Conservation (phyloP, 805 yeast species). For the Suhomyces sp. region DNA sequence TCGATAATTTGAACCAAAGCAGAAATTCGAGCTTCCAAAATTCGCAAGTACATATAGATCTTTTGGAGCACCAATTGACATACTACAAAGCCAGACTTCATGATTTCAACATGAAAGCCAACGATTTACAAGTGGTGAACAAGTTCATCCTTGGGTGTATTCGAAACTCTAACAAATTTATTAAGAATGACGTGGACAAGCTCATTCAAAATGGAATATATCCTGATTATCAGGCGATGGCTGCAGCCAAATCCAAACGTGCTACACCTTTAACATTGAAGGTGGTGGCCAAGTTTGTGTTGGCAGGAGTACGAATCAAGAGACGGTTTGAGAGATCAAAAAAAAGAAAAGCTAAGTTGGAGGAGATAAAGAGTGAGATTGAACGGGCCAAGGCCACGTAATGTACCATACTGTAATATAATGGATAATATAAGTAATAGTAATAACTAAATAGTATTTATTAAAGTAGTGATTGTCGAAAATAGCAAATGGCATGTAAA, state of each 20-base stretch:
- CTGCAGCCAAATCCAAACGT: slow-evolving; percentile 9
- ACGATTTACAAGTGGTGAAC: slow-evolving; percentile 36
- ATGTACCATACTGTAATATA: background rate
- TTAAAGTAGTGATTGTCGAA: background rate
- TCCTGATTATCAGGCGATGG: slow-evolving; percentile 25
- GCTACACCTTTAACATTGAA: slow-evolving; percentile 25
- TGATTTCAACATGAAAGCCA: slow-evolving; percentile 36
- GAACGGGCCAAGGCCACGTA: slow-evolving; percentile 22
- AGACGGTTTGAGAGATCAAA: slow-evolving; percentile 28
- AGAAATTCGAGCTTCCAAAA: slow-evolving; percentile 16
- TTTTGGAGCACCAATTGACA: slow-evolving; percentile 40
- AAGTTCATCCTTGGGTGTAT: slow-evolving; percentile 27
- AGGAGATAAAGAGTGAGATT: slow-evolving; percentile 29
- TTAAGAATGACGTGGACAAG: slow-evolving; percentile 26
- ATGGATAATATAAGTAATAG: background rate
- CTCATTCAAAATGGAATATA: slow-evolving; percentile 31
- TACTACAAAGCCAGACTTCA: slow-evolving; percentile 47
- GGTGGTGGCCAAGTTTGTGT: slow-evolving; percentile 35
- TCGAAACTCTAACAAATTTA: slow-evolving; percentile 22
- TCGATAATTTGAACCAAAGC: slow-evolving; percentile 27
- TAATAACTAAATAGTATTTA: background rate
- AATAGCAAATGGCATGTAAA: background rate
- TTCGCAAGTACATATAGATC: slow-evolving; percentile 11
- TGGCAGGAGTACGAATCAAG: slow-evolving; percentile 33
- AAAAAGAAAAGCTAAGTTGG: slow-evolving; percentile 22